These are phyloP conservation scores for Neonectria hederae DNA, from an alignment of 2,329 filamentous ascomycete genomes.

Conservation along the genomic window DNA sequence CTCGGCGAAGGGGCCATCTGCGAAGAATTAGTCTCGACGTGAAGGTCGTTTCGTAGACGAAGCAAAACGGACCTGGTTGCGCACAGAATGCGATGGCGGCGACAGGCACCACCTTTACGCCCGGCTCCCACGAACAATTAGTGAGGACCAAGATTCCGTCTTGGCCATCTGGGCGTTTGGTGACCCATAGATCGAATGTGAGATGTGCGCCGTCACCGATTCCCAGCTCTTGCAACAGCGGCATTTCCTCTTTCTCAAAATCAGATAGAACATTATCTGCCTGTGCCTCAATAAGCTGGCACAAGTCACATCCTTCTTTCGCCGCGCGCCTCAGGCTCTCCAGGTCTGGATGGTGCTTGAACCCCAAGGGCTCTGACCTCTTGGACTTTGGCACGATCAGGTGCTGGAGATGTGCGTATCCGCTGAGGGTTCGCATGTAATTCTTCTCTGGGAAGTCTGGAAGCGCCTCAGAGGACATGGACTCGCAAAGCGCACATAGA, in stretches of 20 bases:
- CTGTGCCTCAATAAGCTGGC: background rate
- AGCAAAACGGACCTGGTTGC: constrained; percentile 4
- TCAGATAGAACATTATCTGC: background rate
- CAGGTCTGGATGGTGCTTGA: background rate
- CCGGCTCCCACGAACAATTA: background rate
- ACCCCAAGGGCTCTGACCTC: background rate
- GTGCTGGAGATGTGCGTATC: background rate
- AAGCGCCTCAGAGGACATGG: background rate
- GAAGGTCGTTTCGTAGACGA: background rate
- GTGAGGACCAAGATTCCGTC: constrained; percentile 13
- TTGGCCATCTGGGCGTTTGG: constrained; percentile 1
- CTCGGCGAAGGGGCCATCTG: constrained; percentile 7
- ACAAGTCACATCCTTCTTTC: background rate
- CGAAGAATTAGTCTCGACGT: background rate
- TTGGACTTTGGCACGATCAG: background rate
- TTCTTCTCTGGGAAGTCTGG: background rate
- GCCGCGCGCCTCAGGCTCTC: background rate
- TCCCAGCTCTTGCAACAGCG: background rate
- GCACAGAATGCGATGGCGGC: constrained; percentile 11
- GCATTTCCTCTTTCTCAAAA: background rate
- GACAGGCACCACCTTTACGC: background rate
- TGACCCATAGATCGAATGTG: constrained; percentile 8
- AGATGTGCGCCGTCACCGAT: background rate
- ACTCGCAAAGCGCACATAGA: background rate
- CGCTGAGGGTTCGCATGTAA: background rate